These are phyloP conservation scores for Podospora conica DNA, from an alignment of 495 filamentous ascomycete genomes.

Conservation along the genomic window DNA sequence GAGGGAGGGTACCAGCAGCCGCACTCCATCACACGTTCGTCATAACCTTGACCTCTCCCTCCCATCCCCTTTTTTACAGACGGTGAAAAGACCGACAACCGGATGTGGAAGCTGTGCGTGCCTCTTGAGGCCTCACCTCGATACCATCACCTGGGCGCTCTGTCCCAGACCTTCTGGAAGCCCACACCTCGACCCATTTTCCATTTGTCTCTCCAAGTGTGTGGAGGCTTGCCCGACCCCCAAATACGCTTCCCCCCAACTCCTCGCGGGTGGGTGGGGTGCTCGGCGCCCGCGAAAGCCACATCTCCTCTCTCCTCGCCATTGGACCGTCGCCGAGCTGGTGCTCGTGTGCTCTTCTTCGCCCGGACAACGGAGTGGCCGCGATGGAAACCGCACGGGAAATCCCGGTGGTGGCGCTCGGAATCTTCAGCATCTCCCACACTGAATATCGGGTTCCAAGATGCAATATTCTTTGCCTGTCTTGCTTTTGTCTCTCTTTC, in stretches of 20 bases:
- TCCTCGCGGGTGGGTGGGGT: not conserved
- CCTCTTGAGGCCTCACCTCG: not conserved
- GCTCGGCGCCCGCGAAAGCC: not conserved
- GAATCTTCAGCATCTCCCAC: not conserved
- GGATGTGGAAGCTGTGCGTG: not conserved
- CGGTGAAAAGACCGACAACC: not conserved
- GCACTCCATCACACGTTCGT: not conserved
- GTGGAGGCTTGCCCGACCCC: not conserved
- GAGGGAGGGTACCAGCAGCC: not conserved
- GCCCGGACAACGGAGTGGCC: not conserved
- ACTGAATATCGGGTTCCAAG: not conserved
- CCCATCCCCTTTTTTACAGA: not conserved
- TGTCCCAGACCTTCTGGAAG: not conserved
- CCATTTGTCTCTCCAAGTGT: not conserved
- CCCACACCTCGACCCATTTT: not conserved
- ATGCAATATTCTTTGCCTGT: not conserved
- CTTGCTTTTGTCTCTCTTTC: not conserved
- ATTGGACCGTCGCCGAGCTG: not conserved
- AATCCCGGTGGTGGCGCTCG: not conserved
- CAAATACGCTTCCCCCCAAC: not conserved
- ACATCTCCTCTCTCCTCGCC: not conserved
- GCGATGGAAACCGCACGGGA: not conserved
- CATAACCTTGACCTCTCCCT: not conserved
- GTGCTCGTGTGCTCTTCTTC: not conserved
- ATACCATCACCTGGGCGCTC: not conserved